phyloP scores from a whole-genome alignment of 768 basidiomycete species.

The Boletus vermiculosoides region DNA sequence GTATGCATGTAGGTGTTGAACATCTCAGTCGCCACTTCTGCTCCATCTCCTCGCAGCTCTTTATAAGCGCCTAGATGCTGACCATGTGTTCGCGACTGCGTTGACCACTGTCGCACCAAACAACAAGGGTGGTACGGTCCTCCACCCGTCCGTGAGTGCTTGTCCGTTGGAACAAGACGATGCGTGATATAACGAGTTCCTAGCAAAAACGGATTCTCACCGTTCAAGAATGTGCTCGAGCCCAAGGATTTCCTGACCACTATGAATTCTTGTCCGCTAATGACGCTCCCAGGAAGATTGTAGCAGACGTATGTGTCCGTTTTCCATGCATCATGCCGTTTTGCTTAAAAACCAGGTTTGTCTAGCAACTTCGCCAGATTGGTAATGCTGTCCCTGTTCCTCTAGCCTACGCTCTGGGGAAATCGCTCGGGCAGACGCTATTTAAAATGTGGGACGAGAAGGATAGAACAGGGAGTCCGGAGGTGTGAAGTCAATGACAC shows the following conservation, averaged over 20 bases:
- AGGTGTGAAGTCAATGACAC: constrained; percentile 30
- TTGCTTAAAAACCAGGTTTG: constrained; percentile 1
- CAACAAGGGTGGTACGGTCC: constrained; percentile 43
- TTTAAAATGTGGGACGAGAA: constrained; percentile 44
- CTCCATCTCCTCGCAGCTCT: constrained; percentile 37
- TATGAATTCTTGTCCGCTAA: constrained; percentile 60
- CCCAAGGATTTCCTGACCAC: constrained; percentile 75
- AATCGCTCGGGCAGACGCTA: constrained; percentile 43
- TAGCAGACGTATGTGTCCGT: constrained; percentile 50
- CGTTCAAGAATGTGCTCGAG: constrained; percentile 66
- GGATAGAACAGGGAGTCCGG: constrained; percentile 46
- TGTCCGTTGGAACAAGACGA: neutral
- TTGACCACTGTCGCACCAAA: constrained; percentile 56
- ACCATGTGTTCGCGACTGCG: constrained; percentile 60
- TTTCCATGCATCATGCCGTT: neutral
- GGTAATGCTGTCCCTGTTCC: constrained; percentile 80
- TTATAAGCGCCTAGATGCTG: constrained; percentile 55
- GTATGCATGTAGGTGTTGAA: constrained; percentile 26
- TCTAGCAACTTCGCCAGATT: constrained; percentile 71
- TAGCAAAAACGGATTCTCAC: constrained; percentile 73
- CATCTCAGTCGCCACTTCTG: neutral
- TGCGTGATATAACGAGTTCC: neutral
- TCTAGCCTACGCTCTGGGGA: constrained; percentile 62
- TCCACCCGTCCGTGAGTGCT: constrained; percentile 46
- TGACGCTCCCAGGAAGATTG: constrained; percentile 30